These are phyloP conservation scores for Ogataea trehalophila DNA, from an alignment of 805 yeast species.

Conservation along the genomic window DNA sequence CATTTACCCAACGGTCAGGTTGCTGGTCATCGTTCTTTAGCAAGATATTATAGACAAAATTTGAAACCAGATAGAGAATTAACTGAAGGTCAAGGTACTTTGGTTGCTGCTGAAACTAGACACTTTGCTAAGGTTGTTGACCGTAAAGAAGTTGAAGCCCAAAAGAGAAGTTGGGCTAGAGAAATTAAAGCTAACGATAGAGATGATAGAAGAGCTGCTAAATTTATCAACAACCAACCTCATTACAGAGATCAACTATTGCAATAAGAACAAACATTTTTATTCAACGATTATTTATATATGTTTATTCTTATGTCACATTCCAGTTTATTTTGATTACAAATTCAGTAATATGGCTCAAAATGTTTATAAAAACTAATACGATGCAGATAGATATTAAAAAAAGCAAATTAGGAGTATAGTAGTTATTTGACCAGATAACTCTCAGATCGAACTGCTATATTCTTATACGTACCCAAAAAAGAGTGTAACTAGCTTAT, in stretches of 20 bases:
- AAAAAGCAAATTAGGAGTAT: too few relatives aligned
- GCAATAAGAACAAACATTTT: conserved; percentile 18
- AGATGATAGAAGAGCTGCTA: conserved; percentile 53
- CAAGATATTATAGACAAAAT: conserved; percentile 68
- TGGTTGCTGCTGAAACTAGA: conserved; percentile 72
- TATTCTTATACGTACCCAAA: too few relatives aligned
- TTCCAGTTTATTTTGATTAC: too few relatives aligned
- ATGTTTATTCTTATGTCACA: too few relatives aligned
- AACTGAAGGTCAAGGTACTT: conserved; percentile 66
- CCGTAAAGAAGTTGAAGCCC: conserved; percentile 35
- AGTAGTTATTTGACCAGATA: too few relatives aligned
- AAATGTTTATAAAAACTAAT: too few relatives aligned
- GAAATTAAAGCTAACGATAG: conserved; percentile 45
- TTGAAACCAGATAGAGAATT: conserved; percentile 43
- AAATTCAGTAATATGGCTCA: too few relatives aligned
- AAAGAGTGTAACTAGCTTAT: too few relatives aligned
- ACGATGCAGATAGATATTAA: too few relatives aligned
- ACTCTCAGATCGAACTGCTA: too few relatives aligned
- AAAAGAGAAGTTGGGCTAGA: conserved; percentile 60
- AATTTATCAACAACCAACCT: conserved; percentile 73
- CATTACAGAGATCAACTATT: conserved; percentile 78
- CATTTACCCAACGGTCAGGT: conserved; percentile 73
- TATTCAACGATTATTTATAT: too few relatives aligned
- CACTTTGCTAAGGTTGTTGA: conserved; percentile 40
- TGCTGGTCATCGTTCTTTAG: conserved; percentile 76